A percentile compares a stretch with the other conserved stretches of the same genome.
Evolutionary conservation across 108 stramenopile species (phyloP).

Genomic region (Nitzschia putrida): DNA sequence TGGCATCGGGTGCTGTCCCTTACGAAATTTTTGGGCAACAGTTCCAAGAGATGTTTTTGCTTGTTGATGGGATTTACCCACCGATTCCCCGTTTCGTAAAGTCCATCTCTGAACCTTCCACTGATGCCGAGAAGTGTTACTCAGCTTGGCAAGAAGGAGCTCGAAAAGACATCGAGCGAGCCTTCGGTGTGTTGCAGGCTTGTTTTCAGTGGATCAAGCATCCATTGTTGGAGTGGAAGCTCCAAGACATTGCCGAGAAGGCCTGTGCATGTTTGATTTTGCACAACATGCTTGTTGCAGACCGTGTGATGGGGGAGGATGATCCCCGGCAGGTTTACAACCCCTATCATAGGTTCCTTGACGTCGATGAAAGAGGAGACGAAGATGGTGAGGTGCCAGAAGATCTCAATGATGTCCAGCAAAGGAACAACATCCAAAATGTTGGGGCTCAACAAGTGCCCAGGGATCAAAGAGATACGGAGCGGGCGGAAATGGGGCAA

Average conservation of each 20-base stretch:
- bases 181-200: constrained; percentile 21
- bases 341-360: too few species aligned
- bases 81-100: constrained; percentile 9
- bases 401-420: too few species aligned
- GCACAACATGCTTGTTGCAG: constrained; percentile 30
- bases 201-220: constrained; percentile 8
- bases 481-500: too few species aligned
- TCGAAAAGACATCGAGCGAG: constrained; percentile 32
- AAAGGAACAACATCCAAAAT: too few species aligned
- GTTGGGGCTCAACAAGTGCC: too few species aligned
- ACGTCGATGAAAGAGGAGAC: too few species aligned
- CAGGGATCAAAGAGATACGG: too few species aligned
- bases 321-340: constrained; percentile 4
- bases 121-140: constrained; percentile 1
- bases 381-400: too few species aligned
- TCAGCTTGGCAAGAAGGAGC: constrained; percentile 25
- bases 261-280: constrained; percentile 1
- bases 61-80: constrained; percentile 45
- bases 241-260: not conserved
- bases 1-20: constrained; percentile 5
- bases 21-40: constrained; percentile 16
- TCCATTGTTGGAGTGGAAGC: not conserved
- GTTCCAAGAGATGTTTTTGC: constrained; percentile 22
- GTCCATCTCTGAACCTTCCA: constrained; percentile 11
- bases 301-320: constrained; percentile 25